A percentile compares a stretch with the other conserved stretches of the same genome.
phyloP scores from a whole-genome alignment of 129 eudicot species.

The Saussurea involucrata region DNA sequence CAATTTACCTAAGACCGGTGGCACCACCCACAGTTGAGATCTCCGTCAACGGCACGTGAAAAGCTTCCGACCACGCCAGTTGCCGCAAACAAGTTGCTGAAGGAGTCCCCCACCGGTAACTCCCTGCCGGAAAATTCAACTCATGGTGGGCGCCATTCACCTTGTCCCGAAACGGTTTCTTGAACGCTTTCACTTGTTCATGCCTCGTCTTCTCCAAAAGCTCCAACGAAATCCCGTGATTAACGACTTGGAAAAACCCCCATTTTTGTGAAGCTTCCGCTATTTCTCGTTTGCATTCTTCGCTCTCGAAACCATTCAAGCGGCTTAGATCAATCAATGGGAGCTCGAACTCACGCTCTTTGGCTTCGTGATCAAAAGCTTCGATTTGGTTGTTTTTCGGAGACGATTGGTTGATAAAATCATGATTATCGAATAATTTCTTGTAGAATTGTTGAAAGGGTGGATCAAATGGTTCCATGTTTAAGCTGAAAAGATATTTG shows the following conservation, averaged over 20 bases:
- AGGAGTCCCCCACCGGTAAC: constrained; percentile 84
- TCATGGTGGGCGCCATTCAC: constrained; percentile 19
- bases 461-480: constrained; percentile 59
- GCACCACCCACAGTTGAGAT: constrained; percentile 18
- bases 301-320: constrained; percentile 33
- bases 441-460: constrained; percentile 60
- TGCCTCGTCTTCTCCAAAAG: constrained; percentile 50
- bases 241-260: constrained; percentile 83
- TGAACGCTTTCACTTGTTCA: constrained; percentile 61
- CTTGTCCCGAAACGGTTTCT: constrained; percentile 59
- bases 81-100: constrained; percentile 56
- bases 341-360: constrained; percentile 44
- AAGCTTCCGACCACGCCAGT: constrained; percentile 83
- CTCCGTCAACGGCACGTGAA: constrained; percentile 63
- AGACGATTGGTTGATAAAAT: neutral
- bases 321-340: constrained; percentile 66
- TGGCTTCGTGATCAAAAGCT: neutral
- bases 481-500: neutral
- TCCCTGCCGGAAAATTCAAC: constrained; percentile 42
- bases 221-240: constrained; percentile 59
- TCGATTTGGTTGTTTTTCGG: constrained; percentile 6
- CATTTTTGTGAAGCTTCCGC: constrained; percentile 73
- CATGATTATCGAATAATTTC: constrained; percentile 32
- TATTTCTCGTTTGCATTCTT: constrained; percentile 57
- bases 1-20: constrained; percentile 44